A percentile compares a stretch with the other conserved stretches of the same genome.
These are phyloP conservation scores for Pseudonitzschia multiseries DNA, from an alignment of 108 stramenopile species.

Conservation along the genomic window DNA sequence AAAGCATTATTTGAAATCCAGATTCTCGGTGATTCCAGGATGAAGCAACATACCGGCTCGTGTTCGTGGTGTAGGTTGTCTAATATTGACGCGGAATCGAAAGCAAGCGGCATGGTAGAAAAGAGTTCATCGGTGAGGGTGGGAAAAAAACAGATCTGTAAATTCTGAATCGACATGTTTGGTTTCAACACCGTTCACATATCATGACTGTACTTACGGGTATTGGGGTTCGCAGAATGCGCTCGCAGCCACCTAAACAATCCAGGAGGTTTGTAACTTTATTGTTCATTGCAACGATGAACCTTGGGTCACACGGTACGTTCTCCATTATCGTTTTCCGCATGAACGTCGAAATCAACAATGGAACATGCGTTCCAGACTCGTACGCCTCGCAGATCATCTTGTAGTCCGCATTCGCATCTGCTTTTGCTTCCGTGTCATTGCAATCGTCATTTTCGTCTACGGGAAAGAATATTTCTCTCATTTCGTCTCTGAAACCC, in stretches of 20 bases:
- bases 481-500: slow-evolving; percentile 44
- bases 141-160: neutral
- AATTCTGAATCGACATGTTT: too few relatives aligned
- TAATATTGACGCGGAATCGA: neutral
- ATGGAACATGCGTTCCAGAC: slow-evolving; percentile 37
- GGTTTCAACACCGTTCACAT: too few relatives aligned
- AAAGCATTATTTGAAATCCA: neutral
- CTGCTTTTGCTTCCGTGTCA: neutral
- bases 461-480: slow-evolving; percentile 27
- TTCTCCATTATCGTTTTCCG: slow-evolving; percentile 41
- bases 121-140: neutral
- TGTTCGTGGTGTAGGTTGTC: slow-evolving; percentile 10
- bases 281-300: slow-evolving; percentile 36
- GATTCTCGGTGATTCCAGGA: neutral
- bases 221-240: slow-evolving; percentile 45
- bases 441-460: neutral
- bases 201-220: neutral
- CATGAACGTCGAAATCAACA: slow-evolving; percentile 37
- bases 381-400: slow-evolving; percentile 32
- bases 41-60: slow-evolving; percentile 7
- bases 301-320: slow-evolving; percentile 17
- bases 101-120: neutral
- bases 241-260: slow-evolving; percentile 42
- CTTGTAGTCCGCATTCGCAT: slow-evolving; percentile 26
- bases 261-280: slow-evolving; percentile 36